These are phyloP conservation scores for Gaeumannomyces tritici DNA, from an alignment of 2,329 filamentous ascomycete genomes.

Conservation along the genomic window DNA sequence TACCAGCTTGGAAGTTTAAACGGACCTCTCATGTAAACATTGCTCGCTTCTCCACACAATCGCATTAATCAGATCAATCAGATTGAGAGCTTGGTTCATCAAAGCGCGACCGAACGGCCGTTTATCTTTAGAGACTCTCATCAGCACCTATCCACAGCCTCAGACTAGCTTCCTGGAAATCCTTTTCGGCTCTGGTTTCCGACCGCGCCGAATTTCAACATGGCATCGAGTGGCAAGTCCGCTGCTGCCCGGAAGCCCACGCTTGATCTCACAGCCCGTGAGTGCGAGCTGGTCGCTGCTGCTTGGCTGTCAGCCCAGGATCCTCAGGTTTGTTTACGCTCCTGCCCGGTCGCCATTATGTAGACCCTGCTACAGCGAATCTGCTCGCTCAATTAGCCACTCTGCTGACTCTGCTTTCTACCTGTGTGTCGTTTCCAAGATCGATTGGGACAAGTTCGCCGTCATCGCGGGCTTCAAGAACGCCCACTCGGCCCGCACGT, in stretches of 20 bases:
- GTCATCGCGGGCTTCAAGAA: constrained; percentile 9
- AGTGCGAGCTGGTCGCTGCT: constrained; percentile 2
- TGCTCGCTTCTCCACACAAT: not conserved
- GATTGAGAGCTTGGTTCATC: not conserved
- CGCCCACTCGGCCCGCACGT: constrained; percentile 25
- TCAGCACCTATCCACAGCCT: no score
- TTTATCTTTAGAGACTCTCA: not conserved
- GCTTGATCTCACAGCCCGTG: not conserved
- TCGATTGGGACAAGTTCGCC: constrained; percentile 10
- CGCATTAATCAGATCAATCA: no score
- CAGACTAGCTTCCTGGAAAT: no score
- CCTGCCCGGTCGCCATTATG: no score
- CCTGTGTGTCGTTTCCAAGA: not conserved
- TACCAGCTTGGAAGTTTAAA: not conserved
- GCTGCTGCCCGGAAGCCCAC: not conserved
- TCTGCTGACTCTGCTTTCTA: not conserved
- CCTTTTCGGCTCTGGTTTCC: no score
- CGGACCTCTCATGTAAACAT: not conserved
- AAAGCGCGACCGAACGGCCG: not conserved
- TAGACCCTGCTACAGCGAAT: not conserved
- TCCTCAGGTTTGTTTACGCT: not conserved
- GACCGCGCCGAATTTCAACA: not conserved
- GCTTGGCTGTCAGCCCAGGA: not conserved
- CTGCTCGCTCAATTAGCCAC: no score
- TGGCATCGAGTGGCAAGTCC: not conserved